Percentiles rank a stretch among this genome's conserved stretches.
These are phyloP conservation scores for Apiospora hydei DNA, from an alignment of 2,329 filamentous ascomycete genomes.

Conservation along the genomic window DNA sequence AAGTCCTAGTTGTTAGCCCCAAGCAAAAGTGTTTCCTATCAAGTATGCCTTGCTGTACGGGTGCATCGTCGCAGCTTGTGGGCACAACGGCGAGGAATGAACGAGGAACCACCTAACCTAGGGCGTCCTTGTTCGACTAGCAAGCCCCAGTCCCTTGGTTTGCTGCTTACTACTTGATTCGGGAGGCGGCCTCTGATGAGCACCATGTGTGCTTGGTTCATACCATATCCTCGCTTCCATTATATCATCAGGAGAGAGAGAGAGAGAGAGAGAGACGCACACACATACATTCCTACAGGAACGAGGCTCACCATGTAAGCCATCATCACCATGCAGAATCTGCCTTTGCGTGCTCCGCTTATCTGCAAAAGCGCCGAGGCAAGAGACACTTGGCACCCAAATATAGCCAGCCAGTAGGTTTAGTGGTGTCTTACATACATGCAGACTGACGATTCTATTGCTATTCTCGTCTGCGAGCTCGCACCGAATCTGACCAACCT, in stretches of 20 bases:
- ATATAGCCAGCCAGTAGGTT: slow-evolving; percentile 5
- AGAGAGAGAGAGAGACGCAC: background rate
- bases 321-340: background rate
- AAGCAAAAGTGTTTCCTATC: background rate
- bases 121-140: background rate
- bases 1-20: background rate
- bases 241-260: background rate
- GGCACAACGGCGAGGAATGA: background rate
- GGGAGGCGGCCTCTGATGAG: background rate
- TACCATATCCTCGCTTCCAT: background rate
- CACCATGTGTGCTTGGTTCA: background rate
- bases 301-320: background rate
- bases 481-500: slow-evolving; percentile 2
- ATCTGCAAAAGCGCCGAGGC: background rate
- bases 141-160: background rate
- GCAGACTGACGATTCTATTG: slow-evolving; percentile 4
- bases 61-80: background rate
- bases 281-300: background rate
- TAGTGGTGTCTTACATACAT: slow-evolving; percentile 15
- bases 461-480: slow-evolving; percentile 2
- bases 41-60: background rate
- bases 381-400: slow-evolving; percentile 9
- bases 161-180: background rate
- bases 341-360: slow-evolving; percentile 17
- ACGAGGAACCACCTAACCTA: background rate